phyloP scores from a whole-genome alignment of 2,329 filamentous ascomycete species.

The Cadophora gregata region DNA sequence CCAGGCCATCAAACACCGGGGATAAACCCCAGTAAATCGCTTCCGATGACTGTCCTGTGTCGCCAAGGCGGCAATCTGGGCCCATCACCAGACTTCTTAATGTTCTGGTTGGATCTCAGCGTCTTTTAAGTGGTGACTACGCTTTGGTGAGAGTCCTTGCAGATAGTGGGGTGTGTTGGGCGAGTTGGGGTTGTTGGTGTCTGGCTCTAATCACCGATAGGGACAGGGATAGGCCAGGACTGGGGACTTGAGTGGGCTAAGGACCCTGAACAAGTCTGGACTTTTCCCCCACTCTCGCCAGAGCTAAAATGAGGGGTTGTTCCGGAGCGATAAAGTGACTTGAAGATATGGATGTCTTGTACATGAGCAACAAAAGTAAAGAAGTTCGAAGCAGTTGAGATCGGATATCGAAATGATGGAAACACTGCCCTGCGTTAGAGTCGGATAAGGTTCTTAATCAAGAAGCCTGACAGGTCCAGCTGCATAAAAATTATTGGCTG shows the following conservation, averaged over 20 bases:
- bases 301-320: constrained; percentile 6
- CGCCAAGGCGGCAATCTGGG: constrained; percentile 9
- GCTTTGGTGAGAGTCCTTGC: constrained; percentile 4
- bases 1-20: background rate
- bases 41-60: constrained; percentile 5
- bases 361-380: too few species aligned
- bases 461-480: constrained; percentile 8
- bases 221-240: background rate
- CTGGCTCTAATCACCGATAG: constrained; percentile 15
- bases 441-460: background rate
- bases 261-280: constrained; percentile 12
- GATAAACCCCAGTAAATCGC: background rate
- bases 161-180: constrained; percentile 12
- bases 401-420: background rate
- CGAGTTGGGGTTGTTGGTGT: background rate
- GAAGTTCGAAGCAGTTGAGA: too few species aligned
- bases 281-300: constrained; percentile 6
- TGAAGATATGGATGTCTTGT: too few species aligned
- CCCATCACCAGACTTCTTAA: background rate
- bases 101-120: constrained; percentile 10
- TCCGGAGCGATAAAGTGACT: background rate
- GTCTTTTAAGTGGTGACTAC: constrained; percentile 3
- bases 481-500: constrained; percentile 5
- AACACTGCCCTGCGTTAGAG: background rate
- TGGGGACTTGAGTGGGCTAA: background rate